Base-by-base conservation (phyloP, 208 protist species). In the Porcisia deanei region DNA sequence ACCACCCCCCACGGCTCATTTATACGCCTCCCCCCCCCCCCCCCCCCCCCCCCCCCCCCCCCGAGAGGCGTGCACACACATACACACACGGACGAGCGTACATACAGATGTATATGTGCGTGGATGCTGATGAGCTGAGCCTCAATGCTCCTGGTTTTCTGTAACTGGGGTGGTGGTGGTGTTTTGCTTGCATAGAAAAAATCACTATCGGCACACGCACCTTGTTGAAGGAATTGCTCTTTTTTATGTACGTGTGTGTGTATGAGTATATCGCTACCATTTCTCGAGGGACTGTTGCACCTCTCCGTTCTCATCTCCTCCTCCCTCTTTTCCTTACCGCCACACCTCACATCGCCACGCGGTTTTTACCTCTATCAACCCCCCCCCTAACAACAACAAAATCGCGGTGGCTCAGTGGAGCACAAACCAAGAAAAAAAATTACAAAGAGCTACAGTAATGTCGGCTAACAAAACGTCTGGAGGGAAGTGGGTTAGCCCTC, bases 401-500 rank as follows among this genome's bases (percentile, higher is more conserved):
- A 14, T 5, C 39, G 30, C 30, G 30, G 30, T 30, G 30, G 30
- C 25, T 61, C 25, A 6, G 58, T 61, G 9, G 58, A 37, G 10
- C 30, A 34, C 18, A 7, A 71, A 52, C 47, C 0, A 52, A 5
- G 10, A 49, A 5, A 52, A 12, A 1, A 52, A 52, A 52, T 52
- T 12, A 70, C 12, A 67, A 41, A 67, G 34, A 55, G 20, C 39
- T 59, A 30, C 30, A 55, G 12, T 74, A 34, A 30, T 22, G 47
- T 74, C 70, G 6, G 54, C 39, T 65, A 61, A 30, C 41, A 81
- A 81, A 66, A n/a, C 45, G 16, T 34, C 65, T 22, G 68, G 70
- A 6, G 74, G 53, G 30, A 82, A 85, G 80, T 85, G 84, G 81
- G 76, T 79, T 37, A 84, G 79, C 72, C 49, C 66, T 14, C 73